Conservation (phyloP, 2,329 filamentous ascomycete species). For the Fusarium poae region DNA sequence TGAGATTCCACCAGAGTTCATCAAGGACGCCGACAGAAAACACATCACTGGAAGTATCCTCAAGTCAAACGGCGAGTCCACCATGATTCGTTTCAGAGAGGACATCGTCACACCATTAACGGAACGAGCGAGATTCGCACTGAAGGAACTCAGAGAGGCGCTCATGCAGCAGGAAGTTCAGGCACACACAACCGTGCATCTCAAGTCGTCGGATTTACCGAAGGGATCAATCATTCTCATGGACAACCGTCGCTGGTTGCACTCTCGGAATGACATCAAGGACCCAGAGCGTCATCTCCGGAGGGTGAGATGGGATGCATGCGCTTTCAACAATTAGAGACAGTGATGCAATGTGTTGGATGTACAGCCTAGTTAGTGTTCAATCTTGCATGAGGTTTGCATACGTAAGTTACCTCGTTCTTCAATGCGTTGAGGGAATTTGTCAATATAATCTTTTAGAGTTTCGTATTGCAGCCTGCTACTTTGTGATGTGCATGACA, state of each 20-base stretch:
- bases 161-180: constrained; percentile 34
- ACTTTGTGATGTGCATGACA: background rate
- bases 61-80: background rate
- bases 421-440: background rate
- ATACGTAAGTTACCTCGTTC: too few relatives aligned
- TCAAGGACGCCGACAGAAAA: constrained; percentile 44
- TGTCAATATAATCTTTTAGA: background rate
- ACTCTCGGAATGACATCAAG: constrained; percentile 51
- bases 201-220: constrained; percentile 48
- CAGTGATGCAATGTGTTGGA: background rate
- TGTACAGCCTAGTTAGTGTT: background rate
- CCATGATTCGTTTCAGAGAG: constrained; percentile 50
- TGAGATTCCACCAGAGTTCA: constrained; percentile 52
- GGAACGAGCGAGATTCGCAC: constrained; percentile 36
- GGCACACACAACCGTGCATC: constrained; percentile 40
- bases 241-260: constrained; percentile 55
- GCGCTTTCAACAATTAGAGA: constrained; percentile 37
- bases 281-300: constrained; percentile 54
- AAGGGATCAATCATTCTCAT: constrained; percentile 50
- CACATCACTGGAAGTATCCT: constrained; percentile 47
- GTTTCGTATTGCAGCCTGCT: background rate
- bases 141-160: constrained; percentile 45
- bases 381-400: background rate
- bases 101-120: constrained; percentile 52
- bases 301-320: constrained; percentile 53